These are phyloP conservation scores for Ustilago xerochloae DNA, from an alignment of 1,284 basidiomycete species.

Conservation along the genomic window DNA sequence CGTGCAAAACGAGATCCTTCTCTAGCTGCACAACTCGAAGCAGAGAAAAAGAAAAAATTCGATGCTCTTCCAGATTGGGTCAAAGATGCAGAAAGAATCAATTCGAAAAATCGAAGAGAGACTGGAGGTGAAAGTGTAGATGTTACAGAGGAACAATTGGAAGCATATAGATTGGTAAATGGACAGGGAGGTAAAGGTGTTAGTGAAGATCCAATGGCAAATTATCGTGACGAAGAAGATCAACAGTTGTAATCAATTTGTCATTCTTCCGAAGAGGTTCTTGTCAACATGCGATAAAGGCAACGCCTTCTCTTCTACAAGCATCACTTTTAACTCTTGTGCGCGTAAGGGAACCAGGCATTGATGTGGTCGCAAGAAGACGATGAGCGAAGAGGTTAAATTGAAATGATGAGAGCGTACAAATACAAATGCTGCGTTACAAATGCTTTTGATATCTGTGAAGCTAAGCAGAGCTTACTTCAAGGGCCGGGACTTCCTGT, in stretches of 20 bases:
- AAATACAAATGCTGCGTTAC: slow-evolving; percentile 5
- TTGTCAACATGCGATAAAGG: too few species aligned
- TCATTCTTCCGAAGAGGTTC: too few species aligned
- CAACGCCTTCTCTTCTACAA: too few species aligned
- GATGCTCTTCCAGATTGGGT: slow-evolving; percentile 53
- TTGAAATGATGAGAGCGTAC: neutral
- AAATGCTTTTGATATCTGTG: neutral
- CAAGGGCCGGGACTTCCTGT: too few species aligned
- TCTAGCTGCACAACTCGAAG: slow-evolving; percentile 19
- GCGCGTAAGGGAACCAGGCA: too few species aligned
- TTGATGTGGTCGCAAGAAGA: too few species aligned
- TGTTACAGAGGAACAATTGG: slow-evolving; percentile 91
- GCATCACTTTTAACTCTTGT: neutral
- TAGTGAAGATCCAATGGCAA: slow-evolving; percentile 88
- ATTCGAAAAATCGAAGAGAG: slow-evolving; percentile 51
- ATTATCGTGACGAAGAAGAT: slow-evolving; percentile 76
- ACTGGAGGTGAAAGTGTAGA: slow-evolving; percentile 73
- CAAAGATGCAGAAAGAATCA: slow-evolving; percentile 47
- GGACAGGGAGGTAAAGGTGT: slow-evolving; percentile 68
- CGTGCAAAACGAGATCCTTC: slow-evolving; percentile 24
- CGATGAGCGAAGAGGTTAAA: too few species aligned
- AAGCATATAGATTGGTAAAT: slow-evolving; percentile 80
- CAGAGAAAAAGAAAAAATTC: neutral
- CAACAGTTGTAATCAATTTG: too few species aligned
- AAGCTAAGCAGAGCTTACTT: too few species aligned